A percentile compares a stretch with the other conserved stretches of the same genome.
These are phyloP conservation scores for Cutaneotrichosporon cyanovorans DNA, from an alignment of 1,284 basidiomycete genomes.

Conservation along the genomic window DNA sequence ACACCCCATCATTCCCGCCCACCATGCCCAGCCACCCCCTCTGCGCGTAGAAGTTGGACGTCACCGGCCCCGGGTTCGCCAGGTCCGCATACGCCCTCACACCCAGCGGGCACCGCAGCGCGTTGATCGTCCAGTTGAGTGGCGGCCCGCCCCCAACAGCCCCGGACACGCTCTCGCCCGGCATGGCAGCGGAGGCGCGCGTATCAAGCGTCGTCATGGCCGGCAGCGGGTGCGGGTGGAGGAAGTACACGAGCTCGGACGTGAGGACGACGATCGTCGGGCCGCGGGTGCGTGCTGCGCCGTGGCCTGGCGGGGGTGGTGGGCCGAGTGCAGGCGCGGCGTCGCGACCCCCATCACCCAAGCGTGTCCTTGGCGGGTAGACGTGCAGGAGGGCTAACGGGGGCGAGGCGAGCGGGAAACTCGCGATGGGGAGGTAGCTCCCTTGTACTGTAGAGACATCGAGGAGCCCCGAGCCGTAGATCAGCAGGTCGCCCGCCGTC, in stretches of 20 bases:
- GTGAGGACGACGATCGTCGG: slow-evolving; percentile 29
- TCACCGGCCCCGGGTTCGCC: slow-evolving; percentile 6
- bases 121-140: slow-evolving; percentile 23
- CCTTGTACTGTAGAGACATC: slow-evolving; percentile 17
- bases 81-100: slow-evolving; percentile 12
- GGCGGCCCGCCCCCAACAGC: slow-evolving; percentile 7
- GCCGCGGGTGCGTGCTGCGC: slow-evolving; percentile 12
- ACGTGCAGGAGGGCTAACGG: slow-evolving; percentile 27
- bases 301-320: slow-evolving; percentile 16
- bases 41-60: slow-evolving; percentile 6
- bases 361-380: slow-evolving; percentile 25
- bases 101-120: slow-evolving; percentile 20
- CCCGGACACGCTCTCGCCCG: slow-evolving; percentile 5
- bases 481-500: slow-evolving; percentile 12
- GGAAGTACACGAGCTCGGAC: slow-evolving; percentile 19
- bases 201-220: slow-evolving; percentile 13
- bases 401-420: slow-evolving; percentile 18
- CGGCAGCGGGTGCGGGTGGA: slow-evolving; percentile 22
- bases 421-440: slow-evolving; percentile 20
- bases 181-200: slow-evolving; percentile 7
- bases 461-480: slow-evolving; percentile 22
- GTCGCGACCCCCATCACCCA: slow-evolving; percentile 6
- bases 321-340: slow-evolving; percentile 26
- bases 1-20: slow-evolving; percentile 27
- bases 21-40: slow-evolving; percentile 35